Evolutionary conservation across 352 stramenopile species (phyloP).

Genomic region (Stramenopiles sp.): DNA sequence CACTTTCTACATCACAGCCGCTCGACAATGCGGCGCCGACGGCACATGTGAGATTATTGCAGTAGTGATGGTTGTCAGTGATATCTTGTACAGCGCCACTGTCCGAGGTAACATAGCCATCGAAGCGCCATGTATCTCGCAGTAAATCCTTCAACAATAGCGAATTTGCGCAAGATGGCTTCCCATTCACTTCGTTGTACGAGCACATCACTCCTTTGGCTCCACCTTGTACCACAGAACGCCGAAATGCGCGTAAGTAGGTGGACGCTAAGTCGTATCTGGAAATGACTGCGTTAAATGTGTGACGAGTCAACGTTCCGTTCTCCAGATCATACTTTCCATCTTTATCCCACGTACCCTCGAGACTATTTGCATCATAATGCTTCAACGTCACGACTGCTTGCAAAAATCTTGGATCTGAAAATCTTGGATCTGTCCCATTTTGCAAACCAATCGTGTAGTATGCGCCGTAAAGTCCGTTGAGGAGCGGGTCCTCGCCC

Average conservation of each 20-base stretch:
- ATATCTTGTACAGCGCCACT: constrained; percentile 67
- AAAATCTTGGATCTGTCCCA: constrained; percentile 29
- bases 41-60: background rate
- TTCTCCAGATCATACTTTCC: too few relatives aligned
- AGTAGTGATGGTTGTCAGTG: constrained; percentile 47
- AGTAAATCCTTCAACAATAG: constrained; percentile 49
- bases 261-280: constrained; percentile 72
- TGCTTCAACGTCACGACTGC: constrained; percentile 85
- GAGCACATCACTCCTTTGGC: constrained; percentile 78
- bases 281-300: constrained; percentile 48
- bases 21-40: background rate
- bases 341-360: constrained; percentile 58
- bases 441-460: constrained; percentile 56
- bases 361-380: constrained; percentile 58
- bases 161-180: constrained; percentile 69
- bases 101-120: constrained; percentile 83
- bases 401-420: constrained; percentile 40
- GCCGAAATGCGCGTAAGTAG: constrained; percentile 60
- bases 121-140: constrained; percentile 48
- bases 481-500: constrained; percentile 75
- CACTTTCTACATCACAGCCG: background rate
- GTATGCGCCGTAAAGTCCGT: constrained; percentile 56
- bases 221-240: constrained; percentile 47
- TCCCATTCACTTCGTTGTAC: constrained; percentile 82
- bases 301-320: background rate